Evolutionary conservation across 306 rosid genomes (phyloP).

Genomic region (Abrus precatorius): DNA sequence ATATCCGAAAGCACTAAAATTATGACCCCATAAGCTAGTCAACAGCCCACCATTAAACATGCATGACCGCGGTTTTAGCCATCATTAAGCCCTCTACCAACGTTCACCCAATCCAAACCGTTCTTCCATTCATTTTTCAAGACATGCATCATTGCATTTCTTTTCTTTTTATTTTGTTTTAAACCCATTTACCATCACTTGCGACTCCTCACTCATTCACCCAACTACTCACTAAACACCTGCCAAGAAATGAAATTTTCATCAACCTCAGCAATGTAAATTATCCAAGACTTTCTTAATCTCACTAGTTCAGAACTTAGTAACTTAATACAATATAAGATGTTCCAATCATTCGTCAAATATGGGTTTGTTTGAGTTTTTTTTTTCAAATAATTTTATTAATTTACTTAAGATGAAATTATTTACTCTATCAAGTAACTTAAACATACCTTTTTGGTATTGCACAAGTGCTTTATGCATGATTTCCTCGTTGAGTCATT

Average conservation of each 20-base stretch:
- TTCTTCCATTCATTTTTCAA: conserved; percentile 17
- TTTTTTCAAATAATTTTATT: no score
- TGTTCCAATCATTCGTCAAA: background rate
- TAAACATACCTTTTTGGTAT: no score
- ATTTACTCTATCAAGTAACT: no score
- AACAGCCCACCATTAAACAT: background rate
- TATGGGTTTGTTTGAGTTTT: background rate
- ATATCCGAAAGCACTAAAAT: background rate
- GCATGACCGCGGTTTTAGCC: background rate
- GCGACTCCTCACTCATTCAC: no score
- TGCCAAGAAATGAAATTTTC: background rate
- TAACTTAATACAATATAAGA: background rate
- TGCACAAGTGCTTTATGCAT: background rate
- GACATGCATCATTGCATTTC: background rate
- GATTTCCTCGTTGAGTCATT: background rate
- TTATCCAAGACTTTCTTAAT: background rate
- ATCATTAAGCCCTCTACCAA: conserved; percentile 20
- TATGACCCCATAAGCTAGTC: conserved; percentile 9
- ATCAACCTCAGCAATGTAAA: background rate
- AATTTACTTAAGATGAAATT: no score
- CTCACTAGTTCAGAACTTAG: background rate
- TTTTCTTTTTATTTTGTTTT: background rate
- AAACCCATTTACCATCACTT: background rate
- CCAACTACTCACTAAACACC: background rate
- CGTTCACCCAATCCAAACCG: conserved; percentile 32